These are phyloP conservation scores for Monosporascus sp. DNA, from an alignment of 2,329 filamentous ascomycete species.

Conservation along the genomic window DNA sequence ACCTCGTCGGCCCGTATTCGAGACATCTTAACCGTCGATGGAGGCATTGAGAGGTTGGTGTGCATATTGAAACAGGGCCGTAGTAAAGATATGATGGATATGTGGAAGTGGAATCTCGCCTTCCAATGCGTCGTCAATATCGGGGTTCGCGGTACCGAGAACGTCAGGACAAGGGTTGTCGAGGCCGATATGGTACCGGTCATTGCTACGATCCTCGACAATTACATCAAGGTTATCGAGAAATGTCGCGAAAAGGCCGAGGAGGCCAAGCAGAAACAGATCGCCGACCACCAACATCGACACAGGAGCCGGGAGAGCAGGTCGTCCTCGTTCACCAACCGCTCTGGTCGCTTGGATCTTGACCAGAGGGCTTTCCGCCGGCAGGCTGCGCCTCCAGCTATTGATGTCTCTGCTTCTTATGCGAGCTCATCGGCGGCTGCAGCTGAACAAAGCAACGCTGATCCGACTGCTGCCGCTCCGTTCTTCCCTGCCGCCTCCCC, in stretches of 20 bases:
- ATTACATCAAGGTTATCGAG: conserved; percentile 95
- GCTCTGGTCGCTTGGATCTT: conserved; percentile 46
- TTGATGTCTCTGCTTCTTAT: conserved; percentile 63
- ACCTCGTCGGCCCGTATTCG: conserved; percentile 96
- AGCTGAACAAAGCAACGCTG: conserved; percentile 35
- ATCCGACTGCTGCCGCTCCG: conserved; percentile 55
- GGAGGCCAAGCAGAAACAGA: conserved; percentile 68
- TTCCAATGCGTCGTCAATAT: conserved; percentile 99
- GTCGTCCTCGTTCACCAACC: conserved; percentile 47
- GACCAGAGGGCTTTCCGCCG: conserved; percentile 63
- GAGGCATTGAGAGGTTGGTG: conserved; percentile 90
- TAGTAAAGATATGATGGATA: conserved; percentile 98
- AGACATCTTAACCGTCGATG: conserved; percentile 97
- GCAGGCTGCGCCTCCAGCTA: conserved; percentile 77
- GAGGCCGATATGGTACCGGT: conserved; percentile 99
- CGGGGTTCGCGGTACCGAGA: conserved; percentile 90
- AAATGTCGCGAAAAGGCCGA: conserved; percentile 84
- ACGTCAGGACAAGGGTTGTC: conserved; percentile 88
- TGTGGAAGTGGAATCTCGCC: conserved; percentile 99
- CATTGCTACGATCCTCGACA: conserved; percentile 95
- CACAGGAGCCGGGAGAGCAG: conserved; percentile 45
- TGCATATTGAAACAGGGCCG: conserved; percentile 97
- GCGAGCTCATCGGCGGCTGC: conserved; percentile 37
- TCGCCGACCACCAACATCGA: conserved; percentile 46
- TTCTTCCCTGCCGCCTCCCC: conserved; percentile 64